Evolutionary conservation across 305 asterid genomes (phyloP).

Genomic region (Fraxinus dipetala): DNA sequence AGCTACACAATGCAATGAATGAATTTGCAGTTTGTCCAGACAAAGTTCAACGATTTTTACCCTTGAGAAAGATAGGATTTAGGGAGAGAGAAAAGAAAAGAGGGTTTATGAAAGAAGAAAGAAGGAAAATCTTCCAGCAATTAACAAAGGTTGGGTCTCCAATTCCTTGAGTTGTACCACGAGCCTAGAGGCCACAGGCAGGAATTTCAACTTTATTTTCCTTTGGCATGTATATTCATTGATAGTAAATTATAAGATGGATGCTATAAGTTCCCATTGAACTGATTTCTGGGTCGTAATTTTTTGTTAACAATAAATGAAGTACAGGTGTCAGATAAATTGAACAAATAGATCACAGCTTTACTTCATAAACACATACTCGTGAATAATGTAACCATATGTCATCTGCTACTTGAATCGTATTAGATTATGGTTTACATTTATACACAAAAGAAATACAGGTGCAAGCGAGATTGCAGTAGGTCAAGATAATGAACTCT

Average conservation of each 20-base stretch:
- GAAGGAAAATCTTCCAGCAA: neutral
- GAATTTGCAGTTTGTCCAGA: neutral
- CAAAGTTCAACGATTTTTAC: neutral
- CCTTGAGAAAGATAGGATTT: neutral
- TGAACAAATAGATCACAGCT: neutral
- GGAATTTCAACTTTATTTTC: neutral
- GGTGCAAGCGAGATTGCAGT: neutral
- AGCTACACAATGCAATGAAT: constrained; percentile 49
- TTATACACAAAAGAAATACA: neutral
- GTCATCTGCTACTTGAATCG: neutral
- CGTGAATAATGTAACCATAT: neutral
- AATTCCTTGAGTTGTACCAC: neutral
- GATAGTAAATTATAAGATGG: neutral
- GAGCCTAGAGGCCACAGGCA: neutral
- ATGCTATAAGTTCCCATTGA: neutral
- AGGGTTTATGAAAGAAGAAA: neutral
- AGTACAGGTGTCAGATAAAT: neutral
- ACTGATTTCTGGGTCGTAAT: neutral
- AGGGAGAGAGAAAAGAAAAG: neutral
- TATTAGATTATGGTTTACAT: neutral
- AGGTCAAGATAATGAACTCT: neutral
- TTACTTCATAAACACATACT: neutral
- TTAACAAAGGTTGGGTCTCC: neutral
- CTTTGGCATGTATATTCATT: neutral
- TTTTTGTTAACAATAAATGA: neutral